A percentile compares a stretch with the other conserved stretches of the same genome.
Evolutionary conservation across 495 filamentous ascomycete species (phyloP).

Genomic region (Tuber aestivum): DNA sequence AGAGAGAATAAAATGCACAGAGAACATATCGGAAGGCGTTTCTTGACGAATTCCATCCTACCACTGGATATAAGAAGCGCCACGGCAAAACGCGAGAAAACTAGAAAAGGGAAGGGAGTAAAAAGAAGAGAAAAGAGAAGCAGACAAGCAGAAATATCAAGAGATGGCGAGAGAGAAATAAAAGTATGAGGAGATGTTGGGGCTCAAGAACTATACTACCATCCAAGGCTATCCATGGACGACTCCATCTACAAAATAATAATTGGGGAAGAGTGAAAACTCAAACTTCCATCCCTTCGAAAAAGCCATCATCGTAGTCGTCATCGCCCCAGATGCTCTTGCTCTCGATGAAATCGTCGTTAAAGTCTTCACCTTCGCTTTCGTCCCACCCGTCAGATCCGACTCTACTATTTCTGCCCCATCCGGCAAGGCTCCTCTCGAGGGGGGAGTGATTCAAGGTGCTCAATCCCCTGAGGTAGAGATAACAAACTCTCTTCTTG

Average conservation of each 20-base stretch:
- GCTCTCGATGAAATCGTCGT: conserved; percentile 45
- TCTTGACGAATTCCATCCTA: not conserved
- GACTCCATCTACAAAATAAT: not conserved
- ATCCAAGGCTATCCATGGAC: not conserved
- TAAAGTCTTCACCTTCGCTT: conserved; percentile 42
- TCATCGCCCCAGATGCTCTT: conserved; percentile 50
- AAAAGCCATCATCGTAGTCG: conserved; percentile 37
- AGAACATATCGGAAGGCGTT: not conserved
- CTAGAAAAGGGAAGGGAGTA: not conserved
- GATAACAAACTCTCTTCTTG: conserved; percentile 87
- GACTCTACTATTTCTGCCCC: conserved; percentile 13
- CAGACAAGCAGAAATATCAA: not conserved
- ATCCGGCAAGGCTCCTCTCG: conserved; percentile 41
- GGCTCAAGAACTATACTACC: not conserved
- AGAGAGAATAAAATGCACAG: conserved; percentile 4
- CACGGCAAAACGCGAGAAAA: not conserved
- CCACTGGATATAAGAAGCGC: not conserved
- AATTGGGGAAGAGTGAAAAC: not conserved
- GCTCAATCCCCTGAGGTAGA: conserved; percentile 80
- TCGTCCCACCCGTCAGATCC: conserved; percentile 37
- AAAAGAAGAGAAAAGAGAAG: not conserved
- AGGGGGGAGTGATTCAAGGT: conserved; percentile 65
- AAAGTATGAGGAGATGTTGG: not conserved
- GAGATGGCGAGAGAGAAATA: not conserved
- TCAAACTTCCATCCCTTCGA: conserved; percentile 33